Evolutionary conservation across 495 filamentous ascomycete species (phyloP).

Genomic region (Choiromyces venosus): DNA sequence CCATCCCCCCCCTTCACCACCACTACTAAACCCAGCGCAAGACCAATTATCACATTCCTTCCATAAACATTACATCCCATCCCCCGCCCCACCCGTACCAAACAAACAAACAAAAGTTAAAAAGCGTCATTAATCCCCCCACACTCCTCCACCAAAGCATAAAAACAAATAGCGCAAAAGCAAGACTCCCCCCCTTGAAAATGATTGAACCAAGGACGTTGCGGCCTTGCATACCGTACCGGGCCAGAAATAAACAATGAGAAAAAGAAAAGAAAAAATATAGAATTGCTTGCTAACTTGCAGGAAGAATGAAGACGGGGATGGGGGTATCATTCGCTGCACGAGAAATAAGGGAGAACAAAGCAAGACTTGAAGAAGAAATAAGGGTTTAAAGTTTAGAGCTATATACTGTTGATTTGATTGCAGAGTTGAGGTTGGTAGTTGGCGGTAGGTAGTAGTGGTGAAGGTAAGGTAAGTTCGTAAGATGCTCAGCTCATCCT

Average conservation of each 20-base stretch:
- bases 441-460: not conserved
- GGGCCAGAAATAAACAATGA: not conserved
- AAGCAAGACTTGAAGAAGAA: constrained; percentile 41
- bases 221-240: not conserved
- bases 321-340: constrained; percentile 5
- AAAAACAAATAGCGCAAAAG: not conserved
- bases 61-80: not conserved
- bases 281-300: no score
- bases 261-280: not conserved
- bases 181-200: not conserved
- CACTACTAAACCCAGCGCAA: no score
- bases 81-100: no score
- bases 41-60: no score
- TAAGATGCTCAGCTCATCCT: not conserved
- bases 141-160: not conserved
- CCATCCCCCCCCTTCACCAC: not conserved
- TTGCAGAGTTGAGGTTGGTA: not conserved
- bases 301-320: not conserved
- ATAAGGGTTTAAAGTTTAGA: constrained; percentile 8
- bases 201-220: not conserved
- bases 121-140: not conserved
- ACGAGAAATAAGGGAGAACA: constrained; percentile 41
- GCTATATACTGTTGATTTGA: not conserved
- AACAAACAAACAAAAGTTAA: not conserved
- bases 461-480: not conserved